Conservation (phyloP, 129 eudicot genomes). For the Lactuca sativa region DNA sequence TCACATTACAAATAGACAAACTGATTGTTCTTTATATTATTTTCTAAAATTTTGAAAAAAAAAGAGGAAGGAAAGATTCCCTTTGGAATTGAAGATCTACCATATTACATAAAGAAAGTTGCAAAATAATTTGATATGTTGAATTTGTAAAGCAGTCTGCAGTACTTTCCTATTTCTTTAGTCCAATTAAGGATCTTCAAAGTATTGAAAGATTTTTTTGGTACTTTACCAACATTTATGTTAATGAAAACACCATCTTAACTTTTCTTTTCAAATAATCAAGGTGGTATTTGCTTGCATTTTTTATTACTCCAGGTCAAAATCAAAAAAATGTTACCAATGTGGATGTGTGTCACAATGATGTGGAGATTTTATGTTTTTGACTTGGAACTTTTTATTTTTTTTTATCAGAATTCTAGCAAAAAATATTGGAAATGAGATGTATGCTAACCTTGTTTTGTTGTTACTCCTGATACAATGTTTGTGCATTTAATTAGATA, state of each 20-base stretch:
- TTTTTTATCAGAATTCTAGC: neutral
- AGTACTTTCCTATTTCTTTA: conserved; percentile 74
- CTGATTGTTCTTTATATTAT: conserved; percentile 15
- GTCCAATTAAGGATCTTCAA: conserved; percentile 84
- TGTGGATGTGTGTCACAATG: conserved; percentile 73
- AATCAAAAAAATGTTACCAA: conserved; percentile 68
- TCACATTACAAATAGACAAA: neutral
- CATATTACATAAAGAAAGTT: conserved; percentile 68
- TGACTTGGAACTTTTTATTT: conserved; percentile 44
- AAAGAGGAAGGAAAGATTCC: conserved; percentile 80
- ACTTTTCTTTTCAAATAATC: conserved; percentile 23
- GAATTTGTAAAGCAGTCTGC: conserved; percentile 76
- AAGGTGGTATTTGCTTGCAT: neutral
- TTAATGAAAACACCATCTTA: neutral
- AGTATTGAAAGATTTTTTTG: conserved; percentile 87
- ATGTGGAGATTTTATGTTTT: conserved; percentile 70
- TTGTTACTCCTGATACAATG: neutral
- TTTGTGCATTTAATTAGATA: no score
- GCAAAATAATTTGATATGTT: conserved; percentile 67
- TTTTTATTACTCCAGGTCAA: conserved; percentile 56
- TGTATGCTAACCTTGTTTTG: conserved; percentile 17
- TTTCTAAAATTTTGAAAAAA: conserved; percentile 44
- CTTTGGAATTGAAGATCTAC: conserved; percentile 84
- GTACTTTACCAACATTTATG: conserved; percentile 33
- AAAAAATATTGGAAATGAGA: neutral